phyloP scores from a whole-genome alignment of 176 grass and related monocot genomes.

The Phoenix roebelenii region DNA sequence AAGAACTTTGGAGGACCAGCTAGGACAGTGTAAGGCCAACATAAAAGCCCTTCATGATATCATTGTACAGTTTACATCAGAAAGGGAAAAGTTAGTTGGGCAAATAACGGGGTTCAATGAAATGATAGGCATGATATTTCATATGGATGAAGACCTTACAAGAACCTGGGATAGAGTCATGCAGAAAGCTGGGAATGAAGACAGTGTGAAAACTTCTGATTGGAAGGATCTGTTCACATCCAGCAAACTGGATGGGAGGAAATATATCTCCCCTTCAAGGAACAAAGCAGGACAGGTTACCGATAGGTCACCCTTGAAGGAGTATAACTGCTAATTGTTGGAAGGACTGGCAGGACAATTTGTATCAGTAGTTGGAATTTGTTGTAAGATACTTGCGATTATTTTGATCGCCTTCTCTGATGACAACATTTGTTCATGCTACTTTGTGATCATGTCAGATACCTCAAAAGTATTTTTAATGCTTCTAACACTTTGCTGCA shows the following conservation, averaged over 20 bases:
- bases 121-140: constrained; percentile 26
- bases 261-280: constrained; percentile 8
- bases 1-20: constrained; percentile 26
- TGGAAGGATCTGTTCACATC: constrained; percentile 13
- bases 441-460: too few relatives aligned
- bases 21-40: constrained; percentile 26
- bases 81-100: constrained; percentile 37
- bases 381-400: too few relatives aligned
- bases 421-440: too few relatives aligned
- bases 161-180: constrained; percentile 34
- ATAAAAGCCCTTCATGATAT: constrained; percentile 19
- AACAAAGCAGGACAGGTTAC: constrained; percentile 31
- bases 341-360: not conserved
- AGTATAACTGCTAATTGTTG: constrained; percentile 39
- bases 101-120: constrained; percentile 28
- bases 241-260: constrained; percentile 19
- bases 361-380: too few relatives aligned
- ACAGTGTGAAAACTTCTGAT: constrained; percentile 1
- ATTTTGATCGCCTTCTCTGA: too few relatives aligned
- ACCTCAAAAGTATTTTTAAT: too few relatives aligned
- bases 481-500: too few relatives aligned
- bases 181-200: constrained; percentile 31
- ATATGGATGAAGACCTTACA: constrained; percentile 28
- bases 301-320: constrained; percentile 53
- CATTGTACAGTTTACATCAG: constrained; percentile 8